A percentile compares a stretch with the other conserved stretches of the same genome.
phyloP scores from a whole-genome alignment of 768 basidiomycete genomes.

The Trametes punicea region DNA sequence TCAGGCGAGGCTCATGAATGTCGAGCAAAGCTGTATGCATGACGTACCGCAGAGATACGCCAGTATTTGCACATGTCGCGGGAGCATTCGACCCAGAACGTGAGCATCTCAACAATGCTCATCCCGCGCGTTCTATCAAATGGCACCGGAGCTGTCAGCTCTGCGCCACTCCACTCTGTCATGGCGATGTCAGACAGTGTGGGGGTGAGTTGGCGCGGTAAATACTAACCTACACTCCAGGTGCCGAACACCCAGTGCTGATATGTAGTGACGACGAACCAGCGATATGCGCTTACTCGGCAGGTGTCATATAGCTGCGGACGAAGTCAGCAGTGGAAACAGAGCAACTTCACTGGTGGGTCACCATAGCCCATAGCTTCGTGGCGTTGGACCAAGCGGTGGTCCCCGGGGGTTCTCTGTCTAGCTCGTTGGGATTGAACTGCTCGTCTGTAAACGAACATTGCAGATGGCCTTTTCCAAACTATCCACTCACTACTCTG shows the following conservation, averaged over 20 bases:
- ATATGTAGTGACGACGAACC: slow-evolving; percentile 17
- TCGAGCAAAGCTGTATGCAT: background rate
- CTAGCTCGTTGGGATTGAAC: background rate
- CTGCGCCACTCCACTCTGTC: slow-evolving; percentile 5
- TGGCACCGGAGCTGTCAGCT: background rate
- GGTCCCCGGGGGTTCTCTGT: background rate
- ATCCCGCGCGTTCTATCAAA: slow-evolving; percentile 8
- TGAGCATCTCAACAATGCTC: slow-evolving; percentile 9
- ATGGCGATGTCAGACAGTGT: background rate
- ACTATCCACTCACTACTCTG: background rate
- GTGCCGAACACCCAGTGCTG: slow-evolving; percentile 16
- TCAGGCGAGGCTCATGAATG: slow-evolving; percentile 21
- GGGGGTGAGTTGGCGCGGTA: background rate
- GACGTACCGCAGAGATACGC: slow-evolving; percentile 2
- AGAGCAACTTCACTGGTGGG: background rate
- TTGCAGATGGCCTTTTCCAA: too few relatives aligned
- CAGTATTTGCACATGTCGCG: slow-evolving; percentile 1
- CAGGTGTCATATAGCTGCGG: slow-evolving; percentile 10
- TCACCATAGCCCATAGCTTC: slow-evolving; percentile 12
- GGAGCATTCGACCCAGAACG: slow-evolving; percentile 12
- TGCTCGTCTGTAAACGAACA: too few relatives aligned
- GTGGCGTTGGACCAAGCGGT: slow-evolving; percentile 5
- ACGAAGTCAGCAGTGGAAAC: background rate
- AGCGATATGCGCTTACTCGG: slow-evolving; percentile 1
- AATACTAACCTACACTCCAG: slow-evolving; percentile 7